Percentiles rank a stretch among this genome's conserved stretches.
These are phyloP conservation scores for Suillus subluteus DNA, from an alignment of 768 basidiomycete species.

Conservation along the genomic window DNA sequence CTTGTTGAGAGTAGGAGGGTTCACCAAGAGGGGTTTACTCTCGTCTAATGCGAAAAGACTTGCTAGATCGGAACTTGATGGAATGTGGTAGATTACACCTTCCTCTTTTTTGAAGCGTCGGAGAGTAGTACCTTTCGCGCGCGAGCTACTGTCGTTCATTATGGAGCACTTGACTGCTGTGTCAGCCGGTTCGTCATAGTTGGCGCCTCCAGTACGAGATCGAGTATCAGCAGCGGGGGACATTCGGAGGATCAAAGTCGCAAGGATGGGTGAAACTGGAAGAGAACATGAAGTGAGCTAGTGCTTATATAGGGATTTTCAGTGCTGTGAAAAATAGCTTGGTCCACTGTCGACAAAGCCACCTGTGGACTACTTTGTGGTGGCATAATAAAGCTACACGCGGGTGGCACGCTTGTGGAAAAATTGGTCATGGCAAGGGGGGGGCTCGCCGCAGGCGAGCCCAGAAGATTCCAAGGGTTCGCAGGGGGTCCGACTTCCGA, in stretches of 20 bases:
- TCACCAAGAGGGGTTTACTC: not conserved
- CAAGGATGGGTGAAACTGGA: not conserved
- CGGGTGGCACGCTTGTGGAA: not conserved
- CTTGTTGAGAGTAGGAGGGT: not conserved
- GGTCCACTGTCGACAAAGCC: not conserved
- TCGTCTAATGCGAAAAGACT: not conserved
- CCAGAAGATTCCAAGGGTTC: too few species aligned
- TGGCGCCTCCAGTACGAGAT: not conserved
- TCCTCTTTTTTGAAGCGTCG: slow-evolving; percentile 2
- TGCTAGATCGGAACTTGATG: not conserved
- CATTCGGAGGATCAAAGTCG: not conserved
- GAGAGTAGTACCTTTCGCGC: not conserved
- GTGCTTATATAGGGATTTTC: not conserved
- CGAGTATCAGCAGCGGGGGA: not conserved
- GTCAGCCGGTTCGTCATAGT: not conserved
- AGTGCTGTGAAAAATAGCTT: not conserved
- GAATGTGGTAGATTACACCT: not conserved
- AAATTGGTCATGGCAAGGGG: too few species aligned
- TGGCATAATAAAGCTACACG: not conserved
- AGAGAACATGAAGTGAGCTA: slow-evolving; percentile 2
- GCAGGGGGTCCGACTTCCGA: too few species aligned
- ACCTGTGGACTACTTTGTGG: not conserved
- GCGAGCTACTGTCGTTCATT: not conserved
- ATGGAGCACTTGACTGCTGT: not conserved
- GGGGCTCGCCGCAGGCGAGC: too few species aligned